Evolutionary conservation across 768 basidiomycete species (phyloP).

Genomic region (Auriscalpium microsporum): DNA sequence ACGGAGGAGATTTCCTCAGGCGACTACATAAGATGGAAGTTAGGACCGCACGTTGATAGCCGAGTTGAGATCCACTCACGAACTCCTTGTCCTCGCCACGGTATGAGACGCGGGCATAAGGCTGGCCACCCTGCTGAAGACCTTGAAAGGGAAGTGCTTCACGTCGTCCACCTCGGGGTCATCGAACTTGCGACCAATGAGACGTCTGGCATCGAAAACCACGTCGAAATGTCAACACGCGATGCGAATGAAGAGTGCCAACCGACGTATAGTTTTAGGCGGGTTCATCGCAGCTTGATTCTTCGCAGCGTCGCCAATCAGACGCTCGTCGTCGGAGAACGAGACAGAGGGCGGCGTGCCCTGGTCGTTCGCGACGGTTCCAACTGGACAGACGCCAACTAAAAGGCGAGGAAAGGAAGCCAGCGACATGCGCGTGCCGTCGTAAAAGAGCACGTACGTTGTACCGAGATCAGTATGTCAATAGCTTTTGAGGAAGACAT

Average conservation of each 20-base stretch:
- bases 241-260: not conserved
- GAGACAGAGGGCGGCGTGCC: conserved; percentile 94
- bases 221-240: conserved; percentile 31
- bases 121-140: conserved; percentile 82
- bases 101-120: conserved; percentile 83
- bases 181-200: conserved; percentile 91
- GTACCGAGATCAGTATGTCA: too few relatives aligned
- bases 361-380: too few relatives aligned
- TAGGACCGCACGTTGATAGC: not conserved
- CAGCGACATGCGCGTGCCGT: too few relatives aligned
- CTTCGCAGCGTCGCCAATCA: conserved; percentile 99
- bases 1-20: too few relatives aligned
- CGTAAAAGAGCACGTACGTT: too few relatives aligned
- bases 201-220: conserved; percentile 97
- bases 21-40: conserved; percentile 46
- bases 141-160: conserved; percentile 92
- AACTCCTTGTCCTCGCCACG: conserved; percentile 92
- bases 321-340: conserved; percentile 86
- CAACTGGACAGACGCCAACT: too few relatives aligned
- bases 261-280: conserved; percentile 57
- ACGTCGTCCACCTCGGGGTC: conserved; percentile 80
- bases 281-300: conserved; percentile 99
- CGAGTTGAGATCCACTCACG: conserved; percentile 35
- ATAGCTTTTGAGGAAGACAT: too few relatives aligned
- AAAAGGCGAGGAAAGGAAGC: too few relatives aligned